Evolutionary conservation across 192 early-diverging fungal species (phyloP).

Genomic region (Globomyces pollinis-pini): DNA sequence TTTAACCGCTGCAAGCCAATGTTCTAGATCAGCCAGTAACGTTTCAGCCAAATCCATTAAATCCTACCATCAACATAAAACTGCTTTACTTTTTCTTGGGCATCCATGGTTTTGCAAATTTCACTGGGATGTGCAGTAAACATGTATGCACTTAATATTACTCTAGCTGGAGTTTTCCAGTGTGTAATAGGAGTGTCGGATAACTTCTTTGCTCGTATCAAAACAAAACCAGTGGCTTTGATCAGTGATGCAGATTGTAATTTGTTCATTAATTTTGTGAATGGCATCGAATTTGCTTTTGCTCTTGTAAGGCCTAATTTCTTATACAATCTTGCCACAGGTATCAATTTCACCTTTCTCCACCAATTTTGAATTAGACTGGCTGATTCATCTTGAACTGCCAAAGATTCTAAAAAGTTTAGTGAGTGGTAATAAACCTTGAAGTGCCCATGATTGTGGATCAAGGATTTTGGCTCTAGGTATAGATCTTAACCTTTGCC

Average conservation of each 20-base stretch:
- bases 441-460: neutral
- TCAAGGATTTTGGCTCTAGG: slow-evolving; percentile 11
- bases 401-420: neutral
- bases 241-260: slow-evolving; percentile 34
- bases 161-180: slow-evolving; percentile 49
- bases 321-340: slow-evolving; percentile 15
- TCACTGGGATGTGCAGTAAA: slow-evolving; percentile 55
- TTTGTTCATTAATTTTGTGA: slow-evolving; percentile 22
- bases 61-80: slow-evolving; percentile 18
- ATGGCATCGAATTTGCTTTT: slow-evolving; percentile 18
- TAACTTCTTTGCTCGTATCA: slow-evolving; percentile 16
- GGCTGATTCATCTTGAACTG: slow-evolving; percentile 11
- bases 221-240: slow-evolving; percentile 23
- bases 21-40: slow-evolving; percentile 31
- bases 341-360: slow-evolving; percentile 19
- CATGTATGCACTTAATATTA: slow-evolving; percentile 69
- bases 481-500: slow-evolving; percentile 5
- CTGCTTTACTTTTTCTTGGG: slow-evolving; percentile 56
- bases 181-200: neutral
- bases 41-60: slow-evolving; percentile 19
- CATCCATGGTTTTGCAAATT: slow-evolving; percentile 44
- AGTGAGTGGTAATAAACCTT: neutral
- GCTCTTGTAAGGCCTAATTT: slow-evolving; percentile 12
- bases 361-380: slow-evolving; percentile 28
- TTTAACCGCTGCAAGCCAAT: slow-evolving; percentile 14